Percentiles rank a stretch among this genome's conserved stretches.
Conservation (phyloP, 495 filamentous ascomycete genomes). For the Poronia punctata region DNA sequence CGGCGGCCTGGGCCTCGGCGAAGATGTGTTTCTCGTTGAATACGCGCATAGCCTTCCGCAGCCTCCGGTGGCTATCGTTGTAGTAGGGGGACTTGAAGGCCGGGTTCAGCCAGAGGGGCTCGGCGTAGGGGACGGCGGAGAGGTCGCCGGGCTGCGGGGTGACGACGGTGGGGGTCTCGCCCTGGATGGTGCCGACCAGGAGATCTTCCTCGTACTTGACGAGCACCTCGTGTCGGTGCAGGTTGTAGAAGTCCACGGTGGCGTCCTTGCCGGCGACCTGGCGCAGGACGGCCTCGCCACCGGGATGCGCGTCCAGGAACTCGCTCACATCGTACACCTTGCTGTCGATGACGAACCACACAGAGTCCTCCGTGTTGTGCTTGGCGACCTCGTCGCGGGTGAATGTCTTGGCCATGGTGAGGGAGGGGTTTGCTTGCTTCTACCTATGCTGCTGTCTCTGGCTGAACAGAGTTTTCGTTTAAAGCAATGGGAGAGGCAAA, state of each 20-base stretch:
- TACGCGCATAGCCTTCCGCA: constrained; percentile 65
- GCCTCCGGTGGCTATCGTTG: constrained; percentile 62
- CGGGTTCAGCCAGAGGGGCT: constrained; percentile 73
- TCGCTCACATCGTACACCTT: constrained; percentile 91
- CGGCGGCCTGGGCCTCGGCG: constrained; percentile 73
- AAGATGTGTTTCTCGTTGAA: constrained; percentile 66
- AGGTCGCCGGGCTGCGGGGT: constrained; percentile 64
- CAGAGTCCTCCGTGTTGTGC: constrained; percentile 75
- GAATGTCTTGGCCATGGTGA: constrained; percentile 40
- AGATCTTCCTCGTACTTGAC: constrained; percentile 61
- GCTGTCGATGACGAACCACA: constrained; percentile 79
- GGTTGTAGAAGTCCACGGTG: constrained; percentile 84
- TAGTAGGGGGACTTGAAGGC: constrained; percentile 79
- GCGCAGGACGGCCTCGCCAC: constrained; percentile 73
- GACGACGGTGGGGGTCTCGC: constrained; percentile 68
- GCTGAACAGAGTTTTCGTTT: too few species aligned
- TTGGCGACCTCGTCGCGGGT: constrained; percentile 71
- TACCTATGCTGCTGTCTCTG: too few species aligned
- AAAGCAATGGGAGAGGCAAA: too few species aligned
- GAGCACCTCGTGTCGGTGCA: constrained; percentile 86
- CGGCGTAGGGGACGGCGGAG: constrained; percentile 70
- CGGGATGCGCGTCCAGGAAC: constrained; percentile 86
- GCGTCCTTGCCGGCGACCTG: constrained; percentile 82
- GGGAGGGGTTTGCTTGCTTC: not conserved
- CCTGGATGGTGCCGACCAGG: constrained; percentile 67